Percentiles rank a stretch among this genome's conserved stretches.
These are phyloP conservation scores for Sporisorium graminicola DNA, from an alignment of 1,284 basidiomycete genomes.

Conservation along the genomic window DNA sequence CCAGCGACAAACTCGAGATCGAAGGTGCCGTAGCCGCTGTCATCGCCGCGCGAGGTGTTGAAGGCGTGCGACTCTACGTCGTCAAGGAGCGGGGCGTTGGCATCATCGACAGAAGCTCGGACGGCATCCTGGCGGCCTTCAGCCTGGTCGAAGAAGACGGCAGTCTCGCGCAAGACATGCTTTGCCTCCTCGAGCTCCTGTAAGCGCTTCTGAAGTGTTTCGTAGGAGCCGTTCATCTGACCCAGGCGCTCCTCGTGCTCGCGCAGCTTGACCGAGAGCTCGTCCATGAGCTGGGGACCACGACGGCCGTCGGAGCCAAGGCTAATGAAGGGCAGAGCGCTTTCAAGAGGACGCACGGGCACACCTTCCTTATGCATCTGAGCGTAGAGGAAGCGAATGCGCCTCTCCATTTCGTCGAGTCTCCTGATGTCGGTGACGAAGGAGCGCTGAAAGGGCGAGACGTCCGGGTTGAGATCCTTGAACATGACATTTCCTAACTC, in stretches of 20 bases:
- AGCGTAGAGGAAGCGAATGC: conserved; percentile 87
- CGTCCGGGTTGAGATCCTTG: conserved; percentile 94
- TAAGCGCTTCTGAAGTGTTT: conserved; percentile 86
- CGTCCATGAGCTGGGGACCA: conserved; percentile 90
- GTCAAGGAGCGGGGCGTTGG: conserved; percentile 86
- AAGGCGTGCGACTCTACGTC: conserved; percentile 79
- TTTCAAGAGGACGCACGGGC: conserved; percentile 75
- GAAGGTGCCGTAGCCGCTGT: conserved; percentile 72
- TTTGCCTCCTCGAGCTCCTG: conserved; percentile 89
- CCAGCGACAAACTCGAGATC: conserved; percentile 93
- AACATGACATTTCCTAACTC: conserved; percentile 97
- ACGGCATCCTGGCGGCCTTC: conserved; percentile 83
- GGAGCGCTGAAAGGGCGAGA: conserved; percentile 98
- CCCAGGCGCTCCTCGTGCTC: conserved; percentile 88
- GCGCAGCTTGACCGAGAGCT: conserved; percentile 86
- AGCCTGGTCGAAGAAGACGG: conserved; percentile 94
- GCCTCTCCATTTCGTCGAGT: conserved; percentile 94
- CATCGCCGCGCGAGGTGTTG: conserved; percentile 71
- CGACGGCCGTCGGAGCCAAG: conserved; percentile 72
- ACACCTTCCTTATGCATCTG: conserved; percentile 88
- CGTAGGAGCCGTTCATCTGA: conserved; percentile 95
- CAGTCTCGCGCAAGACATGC: conserved; percentile 93
- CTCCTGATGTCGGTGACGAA: conserved; percentile 95
- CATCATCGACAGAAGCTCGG: conserved; percentile 84
- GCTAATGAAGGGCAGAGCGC: conserved; percentile 65